Evolutionary conservation across 345 rosid species (phyloP).

Genomic region (sweet orange (Citrus sinensis)): DVS_A1.0 CM039162.1:28002001-28002500

Average conservation of each 20-base stretch:
- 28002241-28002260: constrained; percentile 10
- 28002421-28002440: not conserved
- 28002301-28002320: not conserved
- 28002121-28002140: not conserved
- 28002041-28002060: constrained; percentile 82
- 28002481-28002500: not conserved
- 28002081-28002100: constrained; percentile 61
- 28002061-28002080: constrained; percentile 89
- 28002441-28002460: not conserved
- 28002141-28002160: not conserved
- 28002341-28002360: constrained; percentile 81
- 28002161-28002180: not conserved
- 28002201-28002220: constrained; percentile 76
- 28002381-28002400: constrained; percentile 56
- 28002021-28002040: constrained; percentile 86
- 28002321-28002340: not conserved
- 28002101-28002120: constrained; percentile 10
- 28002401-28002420: not conserved
- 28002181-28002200: constrained; percentile 51
- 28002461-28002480: not conserved
- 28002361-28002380: constrained; percentile 66
- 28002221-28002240: constrained; percentile 62
- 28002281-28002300: not conserved
- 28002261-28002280: constrained; percentile 8
- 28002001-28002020: constrained; percentile 49